Evolutionary conservation across 1,139 yeast species (phyloP).

Genomic region (Candida pseudoviswanathii): DNA sequence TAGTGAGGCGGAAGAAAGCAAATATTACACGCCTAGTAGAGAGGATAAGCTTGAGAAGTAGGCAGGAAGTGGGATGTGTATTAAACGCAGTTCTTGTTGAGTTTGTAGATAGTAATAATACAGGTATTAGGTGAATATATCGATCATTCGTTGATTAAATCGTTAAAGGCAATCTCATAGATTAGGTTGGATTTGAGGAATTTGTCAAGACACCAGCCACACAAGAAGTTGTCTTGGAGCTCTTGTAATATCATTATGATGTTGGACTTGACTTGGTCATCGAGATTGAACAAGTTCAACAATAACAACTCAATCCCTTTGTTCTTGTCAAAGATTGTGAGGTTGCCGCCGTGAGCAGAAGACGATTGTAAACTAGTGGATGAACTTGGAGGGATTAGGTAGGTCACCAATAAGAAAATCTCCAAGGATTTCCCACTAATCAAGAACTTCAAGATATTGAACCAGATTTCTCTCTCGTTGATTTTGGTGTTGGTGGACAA

Average conservation of each 20-base stretch:
- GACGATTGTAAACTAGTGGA: constrained; percentile 44
- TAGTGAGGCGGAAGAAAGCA: constrained; percentile 14
- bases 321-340: constrained; percentile 49
- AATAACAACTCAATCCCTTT: constrained; percentile 48
- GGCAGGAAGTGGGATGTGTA: background rate
- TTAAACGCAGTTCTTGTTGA: too few species aligned
- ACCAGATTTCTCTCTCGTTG: constrained; percentile 47
- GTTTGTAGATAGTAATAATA: constrained; percentile 5
- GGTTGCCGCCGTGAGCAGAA: constrained; percentile 42
- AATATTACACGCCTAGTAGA: constrained; percentile 17
- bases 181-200: constrained; percentile 41
- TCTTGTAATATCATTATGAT: constrained; percentile 49
- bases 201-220: constrained; percentile 50
- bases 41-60: constrained; percentile 15
- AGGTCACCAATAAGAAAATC: constrained; percentile 42
- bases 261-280: constrained; percentile 44
- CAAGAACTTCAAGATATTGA: constrained; percentile 43
- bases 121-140: background rate
- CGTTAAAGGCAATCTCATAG: constrained; percentile 46
- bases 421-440: constrained; percentile 49
- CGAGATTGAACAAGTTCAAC: constrained; percentile 35
- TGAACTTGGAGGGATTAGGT: constrained; percentile 48
- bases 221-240: constrained; percentile 45
- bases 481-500: constrained; percentile 19
- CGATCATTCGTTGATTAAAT: constrained; percentile 23